Conservation (phyloP, 164 flowering plant species). For the Macadamia tetraphylla region DNA sequence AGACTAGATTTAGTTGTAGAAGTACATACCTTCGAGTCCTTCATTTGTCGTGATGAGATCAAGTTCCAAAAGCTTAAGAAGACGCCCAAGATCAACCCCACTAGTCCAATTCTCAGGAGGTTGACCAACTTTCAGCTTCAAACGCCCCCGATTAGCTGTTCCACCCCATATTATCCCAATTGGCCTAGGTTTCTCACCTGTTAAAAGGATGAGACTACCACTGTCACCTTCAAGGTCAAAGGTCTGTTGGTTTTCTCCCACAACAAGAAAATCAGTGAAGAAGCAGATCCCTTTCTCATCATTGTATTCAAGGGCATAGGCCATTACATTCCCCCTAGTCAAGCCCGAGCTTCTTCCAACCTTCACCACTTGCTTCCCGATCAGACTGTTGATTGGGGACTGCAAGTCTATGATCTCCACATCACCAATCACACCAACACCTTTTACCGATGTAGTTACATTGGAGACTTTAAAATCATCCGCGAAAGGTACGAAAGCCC, state of each 20-base stretch:
- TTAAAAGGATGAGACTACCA: constrained; percentile 84
- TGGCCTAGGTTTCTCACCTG: constrained; percentile 70
- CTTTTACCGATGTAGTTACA: constrained; percentile 67
- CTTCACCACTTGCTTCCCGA: constrained; percentile 80
- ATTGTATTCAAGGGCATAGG: constrained; percentile 89
- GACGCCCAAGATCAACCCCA: constrained; percentile 96
- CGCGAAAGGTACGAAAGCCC: constrained; percentile 90
- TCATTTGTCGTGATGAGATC: constrained; percentile 68
- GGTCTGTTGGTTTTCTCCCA: constrained; percentile 89
- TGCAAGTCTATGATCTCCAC: constrained; percentile 75
- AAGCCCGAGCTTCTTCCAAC: constrained; percentile 97
- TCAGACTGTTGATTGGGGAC: constrained; percentile 63
- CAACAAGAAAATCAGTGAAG: constrained; percentile 89
- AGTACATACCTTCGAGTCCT: constrained; percentile 68
- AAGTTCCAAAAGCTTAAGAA: constrained; percentile 87
- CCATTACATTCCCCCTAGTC: constrained; percentile 86
- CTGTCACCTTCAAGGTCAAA: constrained; percentile 97
- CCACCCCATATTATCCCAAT: constrained; percentile 99
- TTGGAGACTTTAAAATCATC: constrained; percentile 65
- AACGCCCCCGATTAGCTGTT: constrained; percentile 91
- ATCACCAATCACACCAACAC: constrained; percentile 76
- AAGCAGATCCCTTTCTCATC: constrained; percentile 94
- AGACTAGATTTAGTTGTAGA: background rate
- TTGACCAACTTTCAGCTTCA: constrained; percentile 78
- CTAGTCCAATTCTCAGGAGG: constrained; percentile 97